phyloP scores from a whole-genome alignment of 371 early-diverging fungal genomes.

The Mucor plumbeus region DNA sequence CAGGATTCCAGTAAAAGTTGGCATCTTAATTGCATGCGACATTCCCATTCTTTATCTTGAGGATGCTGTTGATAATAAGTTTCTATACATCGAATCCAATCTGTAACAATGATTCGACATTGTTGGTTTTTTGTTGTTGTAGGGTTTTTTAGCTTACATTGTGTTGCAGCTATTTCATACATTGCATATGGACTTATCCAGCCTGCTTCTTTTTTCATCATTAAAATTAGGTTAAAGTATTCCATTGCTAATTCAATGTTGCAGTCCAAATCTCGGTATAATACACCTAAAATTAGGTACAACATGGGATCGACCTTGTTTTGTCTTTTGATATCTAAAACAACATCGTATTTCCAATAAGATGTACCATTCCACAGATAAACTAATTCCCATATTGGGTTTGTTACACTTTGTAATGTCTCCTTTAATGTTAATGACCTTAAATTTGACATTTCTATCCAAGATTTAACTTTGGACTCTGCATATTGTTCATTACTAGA shows the following conservation, averaged over 20 bases:
- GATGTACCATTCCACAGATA: constrained; percentile 39
- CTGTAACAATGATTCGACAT: neutral
- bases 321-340: neutral
- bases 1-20: constrained; percentile 31
- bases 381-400: constrained; percentile 45
- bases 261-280: constrained; percentile 18
- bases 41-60: constrained; percentile 30
- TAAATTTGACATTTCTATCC: constrained; percentile 19
- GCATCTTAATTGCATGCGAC: constrained; percentile 32
- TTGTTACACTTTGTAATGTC: constrained; percentile 8
- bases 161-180: constrained; percentile 34
- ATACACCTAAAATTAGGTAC: constrained; percentile 20
- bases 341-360: constrained; percentile 3
- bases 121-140: neutral
- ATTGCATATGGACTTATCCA: constrained; percentile 33
- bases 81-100: constrained; percentile 23
- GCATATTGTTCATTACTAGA: constrained; percentile 33
- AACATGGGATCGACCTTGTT: constrained; percentile 2
- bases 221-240: constrained; percentile 12
- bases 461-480: constrained; percentile 26
- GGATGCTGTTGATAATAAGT: constrained; percentile 19
- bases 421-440: neutral
- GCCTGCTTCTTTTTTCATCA: neutral
- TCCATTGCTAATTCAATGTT: constrained; percentile 17
- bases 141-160: neutral